Conservation (phyloP, 768 basidiomycete species). For the Termitomyces sp. region DNA sequence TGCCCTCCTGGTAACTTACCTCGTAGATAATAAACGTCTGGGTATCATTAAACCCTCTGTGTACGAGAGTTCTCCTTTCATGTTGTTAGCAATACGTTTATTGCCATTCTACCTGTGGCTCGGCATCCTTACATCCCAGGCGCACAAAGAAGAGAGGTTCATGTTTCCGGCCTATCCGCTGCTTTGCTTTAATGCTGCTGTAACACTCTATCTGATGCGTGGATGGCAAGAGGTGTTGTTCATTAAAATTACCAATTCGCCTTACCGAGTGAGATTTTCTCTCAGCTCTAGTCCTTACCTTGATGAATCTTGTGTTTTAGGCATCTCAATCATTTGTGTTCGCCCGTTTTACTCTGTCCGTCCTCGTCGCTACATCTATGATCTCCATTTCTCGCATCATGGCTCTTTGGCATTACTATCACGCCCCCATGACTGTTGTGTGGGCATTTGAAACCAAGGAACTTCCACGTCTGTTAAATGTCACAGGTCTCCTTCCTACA, state of each 20-base stretch:
- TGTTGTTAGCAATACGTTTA: conserved; percentile 69
- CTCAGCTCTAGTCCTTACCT: neutral
- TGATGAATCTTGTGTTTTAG: conserved; percentile 30
- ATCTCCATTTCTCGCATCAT: conserved; percentile 77
- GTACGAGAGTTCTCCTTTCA: conserved; percentile 75
- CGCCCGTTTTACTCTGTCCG: conserved; percentile 63
- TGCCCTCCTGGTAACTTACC: conserved; percentile 65
- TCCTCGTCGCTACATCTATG: conserved; percentile 58
- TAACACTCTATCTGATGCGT: conserved; percentile 77
- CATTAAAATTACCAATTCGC: conserved; percentile 72
- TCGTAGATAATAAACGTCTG: conserved; percentile 72
- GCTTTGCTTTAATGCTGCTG: conserved; percentile 90
- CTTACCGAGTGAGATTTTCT: conserved; percentile 62
- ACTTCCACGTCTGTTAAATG: conserved; percentile 77
- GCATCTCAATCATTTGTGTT: conserved; percentile 75
- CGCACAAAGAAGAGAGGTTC: conserved; percentile 99
- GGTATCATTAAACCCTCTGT: conserved; percentile 43
- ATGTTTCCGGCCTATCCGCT: conserved; percentile 93
- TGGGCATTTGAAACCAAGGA: conserved; percentile 71
- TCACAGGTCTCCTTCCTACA: conserved; percentile 55
- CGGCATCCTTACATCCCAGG: conserved; percentile 68
- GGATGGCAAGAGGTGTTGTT: conserved; percentile 83
- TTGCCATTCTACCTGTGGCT: conserved; percentile 92
- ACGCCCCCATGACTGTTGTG: conserved; percentile 73
- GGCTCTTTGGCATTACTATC: conserved; percentile 86